Conservation (phyloP, 148 eudicot genomes). For the Pharnaceum exiguum region DNA sequence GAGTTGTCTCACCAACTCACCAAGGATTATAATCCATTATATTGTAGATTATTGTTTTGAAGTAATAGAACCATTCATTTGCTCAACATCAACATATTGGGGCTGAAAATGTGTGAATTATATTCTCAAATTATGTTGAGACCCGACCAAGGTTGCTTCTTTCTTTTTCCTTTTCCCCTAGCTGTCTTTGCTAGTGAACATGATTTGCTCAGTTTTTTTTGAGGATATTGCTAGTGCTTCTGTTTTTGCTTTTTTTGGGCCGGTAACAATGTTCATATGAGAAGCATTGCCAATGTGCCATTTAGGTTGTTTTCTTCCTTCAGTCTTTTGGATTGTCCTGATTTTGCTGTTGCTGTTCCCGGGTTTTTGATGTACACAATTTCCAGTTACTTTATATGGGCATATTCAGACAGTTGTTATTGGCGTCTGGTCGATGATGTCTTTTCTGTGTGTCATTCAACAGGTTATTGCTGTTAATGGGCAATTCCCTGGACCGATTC, state of each 20-base stretch:
- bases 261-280: background rate
- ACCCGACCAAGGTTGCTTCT: no score
- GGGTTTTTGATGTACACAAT: background rate
- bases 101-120: no score
- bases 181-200: no score
- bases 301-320: background rate
- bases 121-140: no score
- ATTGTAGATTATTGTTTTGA: no score
- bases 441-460: slow-evolving; percentile 5
- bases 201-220: no score
- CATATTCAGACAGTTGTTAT: background rate
- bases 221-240: no score
- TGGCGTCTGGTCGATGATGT: slow-evolving; percentile 5
- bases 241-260: background rate
- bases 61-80: no score
- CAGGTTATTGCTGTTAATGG: slow-evolving; percentile 94
- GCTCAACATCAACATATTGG: no score
- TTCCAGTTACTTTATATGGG: background rate
- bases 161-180: no score
- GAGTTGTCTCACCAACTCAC: no score
- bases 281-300: background rate
- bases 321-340: background rate
- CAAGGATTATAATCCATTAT: no score
- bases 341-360: background rate
- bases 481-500: slow-evolving; percentile 91